Conservation (phyloP, 2,329 filamentous ascomycete genomes). For the Exserohilum turcica region DNA sequence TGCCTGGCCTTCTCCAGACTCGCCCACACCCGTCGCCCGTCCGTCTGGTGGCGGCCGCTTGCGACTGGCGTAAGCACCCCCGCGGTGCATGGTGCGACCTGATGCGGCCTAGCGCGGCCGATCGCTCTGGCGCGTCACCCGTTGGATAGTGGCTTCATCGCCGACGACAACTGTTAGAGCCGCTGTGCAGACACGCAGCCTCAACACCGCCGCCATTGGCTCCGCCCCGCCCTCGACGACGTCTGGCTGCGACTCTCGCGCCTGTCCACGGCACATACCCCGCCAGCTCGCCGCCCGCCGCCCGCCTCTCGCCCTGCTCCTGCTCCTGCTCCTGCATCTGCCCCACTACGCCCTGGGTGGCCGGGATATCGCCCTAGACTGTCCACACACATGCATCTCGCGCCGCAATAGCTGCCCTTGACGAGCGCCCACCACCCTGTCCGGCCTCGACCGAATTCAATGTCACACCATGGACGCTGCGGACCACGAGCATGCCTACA, state of each 20-base stretch:
- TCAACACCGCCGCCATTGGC: not conserved
- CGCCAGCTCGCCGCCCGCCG: not conserved
- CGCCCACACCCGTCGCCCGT: not conserved
- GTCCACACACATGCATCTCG: slow-evolving; percentile 13
- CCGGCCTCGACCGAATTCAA: slow-evolving; percentile 18
- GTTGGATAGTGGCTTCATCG: slow-evolving; percentile 15
- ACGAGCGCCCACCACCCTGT: not conserved
- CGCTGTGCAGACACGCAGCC: not conserved
- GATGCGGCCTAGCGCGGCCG: slow-evolving; percentile 12
- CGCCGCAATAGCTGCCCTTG: slow-evolving; percentile 6
- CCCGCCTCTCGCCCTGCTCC: too few species aligned
- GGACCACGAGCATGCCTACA: slow-evolving; percentile 42
- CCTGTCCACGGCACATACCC: not conserved
- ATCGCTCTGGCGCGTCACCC: slow-evolving; percentile 12
- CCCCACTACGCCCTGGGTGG: slow-evolving; percentile 14
- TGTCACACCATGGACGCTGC: slow-evolving; percentile 45
- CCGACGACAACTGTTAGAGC: not conserved
- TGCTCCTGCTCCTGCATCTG: slow-evolving; percentile 5
- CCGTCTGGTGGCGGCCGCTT: not conserved
- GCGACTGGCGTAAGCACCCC: slow-evolving; percentile 4
- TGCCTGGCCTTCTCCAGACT: not conserved
- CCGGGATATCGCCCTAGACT: slow-evolving; percentile 13
- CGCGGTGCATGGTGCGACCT: slow-evolving; percentile 3
- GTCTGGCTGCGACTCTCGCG: not conserved
- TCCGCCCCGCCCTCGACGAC: not conserved